phyloP scores from a whole-genome alignment of 164 flowering plant species.

The Akebia trifoliata region DNA sequence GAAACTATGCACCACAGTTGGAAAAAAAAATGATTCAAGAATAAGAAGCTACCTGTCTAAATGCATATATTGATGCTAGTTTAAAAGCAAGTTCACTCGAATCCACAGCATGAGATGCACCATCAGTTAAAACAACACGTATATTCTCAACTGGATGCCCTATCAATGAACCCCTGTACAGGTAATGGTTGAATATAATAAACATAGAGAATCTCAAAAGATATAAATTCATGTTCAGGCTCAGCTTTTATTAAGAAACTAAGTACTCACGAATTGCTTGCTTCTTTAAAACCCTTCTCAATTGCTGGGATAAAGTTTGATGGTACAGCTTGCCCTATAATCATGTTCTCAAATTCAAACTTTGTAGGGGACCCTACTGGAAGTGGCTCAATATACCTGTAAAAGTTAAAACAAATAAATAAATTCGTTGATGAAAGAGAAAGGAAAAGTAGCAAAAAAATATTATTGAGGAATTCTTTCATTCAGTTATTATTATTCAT shows the following conservation, averaged over 20 bases:
- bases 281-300: slow-evolving; percentile 96
- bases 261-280: slow-evolving; percentile 86
- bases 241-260: neutral
- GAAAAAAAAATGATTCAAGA: neutral
- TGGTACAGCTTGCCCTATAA: slow-evolving; percentile 92
- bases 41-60: slow-evolving; percentile 70
- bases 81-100: slow-evolving; percentile 99
- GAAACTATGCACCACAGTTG: too few relatives aligned
- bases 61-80: slow-evolving; percentile 91
- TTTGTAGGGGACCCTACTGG: slow-evolving; percentile 67
- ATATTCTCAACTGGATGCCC: slow-evolving; percentile 95
- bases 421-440: neutral
- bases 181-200: neutral
- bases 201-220: neutral
- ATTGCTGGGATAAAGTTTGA: slow-evolving; percentile 90
- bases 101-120: slow-evolving; percentile 98
- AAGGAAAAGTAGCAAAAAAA: too few relatives aligned
- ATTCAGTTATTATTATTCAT: too few relatives aligned
- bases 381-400: slow-evolving; percentile 90
- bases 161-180: slow-evolving; percentile 83
- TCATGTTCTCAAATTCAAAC: slow-evolving; percentile 91
- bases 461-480: too few relatives aligned
- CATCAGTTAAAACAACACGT: slow-evolving; percentile 81
- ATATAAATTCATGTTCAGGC: neutral
- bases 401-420: slow-evolving; percentile 3